phyloP scores from a whole-genome alignment of 1,139 yeast species.

The Meyerozyma sp. region DNA sequence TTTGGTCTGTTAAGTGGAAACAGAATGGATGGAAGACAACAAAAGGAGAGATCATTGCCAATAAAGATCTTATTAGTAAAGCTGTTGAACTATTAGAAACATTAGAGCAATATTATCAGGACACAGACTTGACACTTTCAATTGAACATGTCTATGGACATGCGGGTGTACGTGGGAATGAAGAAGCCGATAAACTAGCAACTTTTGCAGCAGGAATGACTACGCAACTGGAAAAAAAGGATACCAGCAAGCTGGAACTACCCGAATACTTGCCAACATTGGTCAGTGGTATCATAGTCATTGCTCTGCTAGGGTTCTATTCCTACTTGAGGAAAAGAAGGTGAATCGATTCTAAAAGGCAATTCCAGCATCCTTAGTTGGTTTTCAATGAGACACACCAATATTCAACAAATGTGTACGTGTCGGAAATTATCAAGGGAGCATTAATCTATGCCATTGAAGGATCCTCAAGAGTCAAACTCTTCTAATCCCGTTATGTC shows the following conservation, averaged over 20 bases:
- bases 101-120: slow-evolving; percentile 29
- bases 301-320: background rate
- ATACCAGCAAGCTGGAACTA: background rate
- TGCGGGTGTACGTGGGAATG: slow-evolving; percentile 64
- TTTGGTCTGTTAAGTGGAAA: slow-evolving; percentile 53
- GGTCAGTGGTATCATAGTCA: background rate
- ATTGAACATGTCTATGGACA: slow-evolving; percentile 68
- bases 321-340: background rate
- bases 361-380: too few relatives aligned
- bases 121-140: slow-evolving; percentile 3
- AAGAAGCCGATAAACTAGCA: slow-evolving; percentile 72
- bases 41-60: slow-evolving; percentile 42
- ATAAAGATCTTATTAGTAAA: slow-evolving; percentile 43
- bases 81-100: slow-evolving; percentile 18
- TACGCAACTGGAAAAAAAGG: background rate
- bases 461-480: too few relatives aligned
- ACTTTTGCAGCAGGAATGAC: slow-evolving; percentile 46
- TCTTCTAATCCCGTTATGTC: too few relatives aligned
- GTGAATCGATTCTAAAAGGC: background rate
- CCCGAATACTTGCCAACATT: background rate
- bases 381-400: too few relatives aligned
- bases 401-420: too few relatives aligned
- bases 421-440: too few relatives aligned
- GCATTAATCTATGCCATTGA: too few relatives aligned
- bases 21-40: slow-evolving; percentile 47